A percentile compares a stretch with the other conserved stretches of the same genome.
Evolutionary conservation across 1,284 basidiomycete genomes (phyloP).

Genomic region (Naganishia cerealis): DNA sequence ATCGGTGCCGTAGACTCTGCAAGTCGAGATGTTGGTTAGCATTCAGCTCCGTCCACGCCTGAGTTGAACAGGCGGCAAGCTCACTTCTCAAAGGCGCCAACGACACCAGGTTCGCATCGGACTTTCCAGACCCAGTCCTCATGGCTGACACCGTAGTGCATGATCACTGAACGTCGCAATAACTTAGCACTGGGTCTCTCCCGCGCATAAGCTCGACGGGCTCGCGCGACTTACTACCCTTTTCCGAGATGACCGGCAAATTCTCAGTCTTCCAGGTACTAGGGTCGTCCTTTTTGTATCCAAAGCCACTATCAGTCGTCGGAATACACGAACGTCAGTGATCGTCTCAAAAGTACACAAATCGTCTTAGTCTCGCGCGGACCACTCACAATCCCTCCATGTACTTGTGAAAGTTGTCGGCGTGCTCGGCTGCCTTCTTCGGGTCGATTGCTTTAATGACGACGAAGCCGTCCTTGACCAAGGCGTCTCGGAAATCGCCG

Average conservation of each 20-base stretch:
- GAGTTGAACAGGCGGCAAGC: background rate
- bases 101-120: constrained; percentile 31
- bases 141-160: constrained; percentile 36
- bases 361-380: background rate
- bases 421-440: constrained; percentile 40
- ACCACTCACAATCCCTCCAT: constrained; percentile 40
- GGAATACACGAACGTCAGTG: background rate
- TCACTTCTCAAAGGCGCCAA: constrained; percentile 39
- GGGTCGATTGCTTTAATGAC: constrained; percentile 43
- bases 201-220: background rate
- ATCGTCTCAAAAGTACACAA: background rate
- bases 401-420: constrained; percentile 41
- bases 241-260: constrained; percentile 40
- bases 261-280: constrained; percentile 41
- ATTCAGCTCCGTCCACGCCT: background rate
- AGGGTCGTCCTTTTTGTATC: constrained; percentile 43
- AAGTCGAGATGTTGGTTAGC: background rate
- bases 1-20: constrained; percentile 27
- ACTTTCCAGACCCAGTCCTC: constrained; percentile 35
- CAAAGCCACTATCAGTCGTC: constrained; percentile 33
- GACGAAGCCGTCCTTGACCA: constrained; percentile 41
- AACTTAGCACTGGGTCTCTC: background rate
- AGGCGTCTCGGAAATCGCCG: constrained; percentile 45
- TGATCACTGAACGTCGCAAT: constrained; percentile 18
- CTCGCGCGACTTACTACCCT: constrained; percentile 25